Conservation (phyloP, 257 asterid genomes). For the Lantana camara region DNA sequence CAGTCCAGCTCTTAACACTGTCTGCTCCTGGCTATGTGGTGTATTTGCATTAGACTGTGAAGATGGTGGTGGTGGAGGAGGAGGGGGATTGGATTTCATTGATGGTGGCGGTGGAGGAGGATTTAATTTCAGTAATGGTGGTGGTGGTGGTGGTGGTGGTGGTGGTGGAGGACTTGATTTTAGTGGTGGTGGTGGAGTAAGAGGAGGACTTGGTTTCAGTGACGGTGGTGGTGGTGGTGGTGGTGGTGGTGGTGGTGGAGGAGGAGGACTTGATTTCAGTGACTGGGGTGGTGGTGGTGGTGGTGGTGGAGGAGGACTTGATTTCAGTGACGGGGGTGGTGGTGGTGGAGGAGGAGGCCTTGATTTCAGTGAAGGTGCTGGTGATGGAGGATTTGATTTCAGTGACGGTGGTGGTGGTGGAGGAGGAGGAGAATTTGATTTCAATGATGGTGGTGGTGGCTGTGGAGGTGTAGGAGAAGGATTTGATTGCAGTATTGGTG, state of each 20-base stretch:
- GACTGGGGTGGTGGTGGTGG: slow-evolving; percentile 23
- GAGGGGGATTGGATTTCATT: slow-evolving; percentile 11
- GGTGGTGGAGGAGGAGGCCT: slow-evolving; percentile 24
- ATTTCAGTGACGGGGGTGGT: slow-evolving; percentile 20
- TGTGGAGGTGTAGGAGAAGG: slow-evolving; percentile 18
- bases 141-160: slow-evolving; percentile 25
- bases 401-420: slow-evolving; percentile 3
- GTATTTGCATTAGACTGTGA: neutral
- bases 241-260: slow-evolving; percentile 24
- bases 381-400: neutral
- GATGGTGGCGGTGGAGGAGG: slow-evolving; percentile 16
- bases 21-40: neutral
- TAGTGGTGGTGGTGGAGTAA: neutral
- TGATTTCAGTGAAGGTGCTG: neutral
- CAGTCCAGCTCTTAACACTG: neutral
- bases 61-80: neutral
- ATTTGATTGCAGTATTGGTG: neutral
- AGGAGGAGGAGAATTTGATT: neutral
- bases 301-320: slow-evolving; percentile 17
- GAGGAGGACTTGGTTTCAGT: slow-evolving; percentile 13
- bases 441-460: neutral
- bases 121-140: slow-evolving; percentile 19
- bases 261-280: slow-evolving; percentile 8
- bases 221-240: slow-evolving; percentile 29
- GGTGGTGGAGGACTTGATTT: neutral